Conservation (phyloP, 345 rosid genomes). For the Eucalyptus erythrocorys region DNA sequence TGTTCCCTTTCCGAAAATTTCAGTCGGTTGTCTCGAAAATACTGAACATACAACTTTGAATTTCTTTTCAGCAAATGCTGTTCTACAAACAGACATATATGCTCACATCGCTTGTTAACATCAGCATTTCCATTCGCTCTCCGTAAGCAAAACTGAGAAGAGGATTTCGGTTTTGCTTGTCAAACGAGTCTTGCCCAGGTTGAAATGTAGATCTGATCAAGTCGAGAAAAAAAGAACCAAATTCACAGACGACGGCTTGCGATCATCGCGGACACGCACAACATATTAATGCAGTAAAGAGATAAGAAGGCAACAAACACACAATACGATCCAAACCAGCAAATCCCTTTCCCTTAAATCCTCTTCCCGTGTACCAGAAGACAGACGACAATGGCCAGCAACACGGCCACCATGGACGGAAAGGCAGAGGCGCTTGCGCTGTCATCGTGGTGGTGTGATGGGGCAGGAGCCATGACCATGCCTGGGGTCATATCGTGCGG, state of each 20-base stretch:
- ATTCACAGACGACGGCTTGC: neutral
- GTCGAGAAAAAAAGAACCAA: neutral
- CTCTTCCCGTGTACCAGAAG: neutral
- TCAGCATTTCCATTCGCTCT: neutral
- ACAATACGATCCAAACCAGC: neutral
- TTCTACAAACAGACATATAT: neutral
- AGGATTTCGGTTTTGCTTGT: neutral
- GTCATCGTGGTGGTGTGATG: neutral
- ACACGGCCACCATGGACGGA: rapidly evolving
- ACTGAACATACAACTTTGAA: neutral
- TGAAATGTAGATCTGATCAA: neutral
- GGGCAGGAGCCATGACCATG: neutral
- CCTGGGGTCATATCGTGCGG: neutral
- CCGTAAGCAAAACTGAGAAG: neutral
- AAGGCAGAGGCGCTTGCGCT: neutral
- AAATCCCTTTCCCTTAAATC: neutral
- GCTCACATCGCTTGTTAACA: neutral
- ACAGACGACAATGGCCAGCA: neutral
- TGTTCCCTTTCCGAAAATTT: neutral
- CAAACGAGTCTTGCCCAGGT: neutral
- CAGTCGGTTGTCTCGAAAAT: neutral
- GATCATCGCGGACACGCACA: neutral
- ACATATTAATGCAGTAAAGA: neutral
- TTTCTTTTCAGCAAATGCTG: neutral
- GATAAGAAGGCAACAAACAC: neutral